Conservation (phyloP, 768 basidiomycete genomes). For the Nevesoporus exiguus region DNA sequence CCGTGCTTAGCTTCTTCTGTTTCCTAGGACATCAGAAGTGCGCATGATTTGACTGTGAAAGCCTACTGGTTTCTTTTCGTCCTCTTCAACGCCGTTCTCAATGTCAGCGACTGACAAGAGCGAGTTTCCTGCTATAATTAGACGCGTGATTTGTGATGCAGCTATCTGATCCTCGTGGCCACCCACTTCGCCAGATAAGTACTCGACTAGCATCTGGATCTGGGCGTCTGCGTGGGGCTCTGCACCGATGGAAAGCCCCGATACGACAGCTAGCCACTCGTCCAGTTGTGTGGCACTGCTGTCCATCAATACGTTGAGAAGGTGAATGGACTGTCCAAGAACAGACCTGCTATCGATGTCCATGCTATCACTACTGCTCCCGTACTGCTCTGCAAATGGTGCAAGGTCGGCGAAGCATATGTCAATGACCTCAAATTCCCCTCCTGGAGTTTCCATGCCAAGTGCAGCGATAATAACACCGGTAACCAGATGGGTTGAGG, state of each 20-base stretch:
- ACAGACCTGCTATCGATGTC: constrained; percentile 56
- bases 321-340: background rate
- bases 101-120: constrained; percentile 47
- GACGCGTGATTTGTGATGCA: constrained; percentile 71
- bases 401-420: constrained; percentile 83
- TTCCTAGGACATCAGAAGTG: constrained; percentile 14
- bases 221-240: constrained; percentile 61
- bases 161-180: constrained; percentile 58
- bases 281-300: constrained; percentile 35
- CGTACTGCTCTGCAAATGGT: constrained; percentile 36
- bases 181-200: constrained; percentile 81
- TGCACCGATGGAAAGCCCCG: constrained; percentile 80
- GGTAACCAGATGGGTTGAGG: constrained; percentile 69
- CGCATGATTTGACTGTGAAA: constrained; percentile 3
- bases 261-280: constrained; percentile 82
- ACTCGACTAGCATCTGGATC: constrained; percentile 86
- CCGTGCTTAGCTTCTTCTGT: constrained; percentile 71
- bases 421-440: constrained; percentile 94
- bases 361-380: constrained; percentile 42
- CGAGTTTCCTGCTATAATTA: constrained; percentile 91
- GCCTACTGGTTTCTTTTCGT: constrained; percentile 58
- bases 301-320: constrained; percentile 8
- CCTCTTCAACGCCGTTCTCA: constrained; percentile 34
- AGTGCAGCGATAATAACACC: constrained; percentile 89
- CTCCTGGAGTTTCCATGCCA: constrained; percentile 83